These are phyloP conservation scores for Paxillus ammoniavirescens DNA, from an alignment of 768 basidiomycete genomes.

Conservation along the genomic window DNA sequence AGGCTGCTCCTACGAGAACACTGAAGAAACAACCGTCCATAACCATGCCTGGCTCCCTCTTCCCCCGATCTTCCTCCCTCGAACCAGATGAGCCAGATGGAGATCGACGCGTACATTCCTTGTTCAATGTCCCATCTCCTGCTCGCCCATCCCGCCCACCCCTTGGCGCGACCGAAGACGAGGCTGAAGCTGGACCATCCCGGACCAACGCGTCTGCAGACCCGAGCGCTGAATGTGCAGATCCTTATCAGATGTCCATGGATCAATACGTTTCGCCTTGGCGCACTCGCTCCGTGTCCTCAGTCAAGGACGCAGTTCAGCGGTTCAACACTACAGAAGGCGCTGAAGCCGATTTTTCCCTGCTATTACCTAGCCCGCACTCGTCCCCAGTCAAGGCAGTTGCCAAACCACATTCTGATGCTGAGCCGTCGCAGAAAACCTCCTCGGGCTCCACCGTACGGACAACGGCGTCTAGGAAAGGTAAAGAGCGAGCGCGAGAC, in stretches of 20 bases:
- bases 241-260: slow-evolving; percentile 5
- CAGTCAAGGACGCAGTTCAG: slow-evolving; percentile 49
- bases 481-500: slow-evolving; percentile 44
- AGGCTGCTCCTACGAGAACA: slow-evolving; percentile 32
- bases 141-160: not conserved
- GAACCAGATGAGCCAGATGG: slow-evolving; percentile 38
- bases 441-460: not conserved
- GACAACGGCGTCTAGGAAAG: slow-evolving; percentile 32
- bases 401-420: slow-evolving; percentile 25
- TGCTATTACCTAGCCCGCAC: slow-evolving; percentile 47
- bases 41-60: slow-evolving; percentile 80
- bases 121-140: not conserved
- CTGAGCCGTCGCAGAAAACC: slow-evolving; percentile 12
- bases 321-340: slow-evolving; percentile 44
- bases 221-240: not conserved
- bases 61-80: slow-evolving; percentile 69
- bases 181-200: slow-evolving; percentile 18
- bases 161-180: not conserved
- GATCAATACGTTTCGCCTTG: slow-evolving; percentile 28
- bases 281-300: slow-evolving; percentile 34
- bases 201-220: slow-evolving; percentile 3
- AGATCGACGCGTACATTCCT: not conserved
- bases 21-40: slow-evolving; percentile 38
- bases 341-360: slow-evolving; percentile 48
- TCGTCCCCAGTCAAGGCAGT: slow-evolving; percentile 30